Evolutionary conservation across 2,329 filamentous ascomycete species (phyloP).

Genomic region (Cladosporium sp.): DNA sequence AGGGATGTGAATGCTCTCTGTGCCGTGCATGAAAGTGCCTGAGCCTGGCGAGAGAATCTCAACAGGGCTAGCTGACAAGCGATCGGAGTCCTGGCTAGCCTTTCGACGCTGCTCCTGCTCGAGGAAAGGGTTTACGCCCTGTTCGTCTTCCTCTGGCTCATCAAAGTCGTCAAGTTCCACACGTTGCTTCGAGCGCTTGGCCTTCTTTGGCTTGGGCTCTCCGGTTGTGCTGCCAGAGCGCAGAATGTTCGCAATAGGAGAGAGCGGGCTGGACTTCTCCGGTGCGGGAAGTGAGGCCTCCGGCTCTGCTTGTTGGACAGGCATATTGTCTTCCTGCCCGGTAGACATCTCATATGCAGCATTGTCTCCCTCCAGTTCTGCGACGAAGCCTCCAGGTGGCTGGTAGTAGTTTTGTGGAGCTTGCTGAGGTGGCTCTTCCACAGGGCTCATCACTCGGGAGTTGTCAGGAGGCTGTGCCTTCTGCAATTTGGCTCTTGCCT

Average conservation of each 20-base stretch:
- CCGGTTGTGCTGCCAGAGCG: conserved; percentile 37
- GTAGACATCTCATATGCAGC: conserved; percentile 42
- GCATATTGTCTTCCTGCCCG: conserved; percentile 41
- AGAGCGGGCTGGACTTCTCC: conserved; percentile 27
- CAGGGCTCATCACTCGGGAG: conserved; percentile 15
- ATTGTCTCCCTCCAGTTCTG: conserved; percentile 41
- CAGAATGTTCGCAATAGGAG: conserved; percentile 47
- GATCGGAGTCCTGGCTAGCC: conserved; percentile 39
- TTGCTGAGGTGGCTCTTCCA: conserved; percentile 6
- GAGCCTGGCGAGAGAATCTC: conserved; percentile 55
- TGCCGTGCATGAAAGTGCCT: conserved; percentile 40
- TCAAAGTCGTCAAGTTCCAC: conserved; percentile 72
- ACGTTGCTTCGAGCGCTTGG: conserved; percentile 61
- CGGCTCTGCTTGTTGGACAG: conserved; percentile 27
- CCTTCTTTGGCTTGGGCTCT: conserved; percentile 55
- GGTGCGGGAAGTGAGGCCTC: conserved; percentile 16
- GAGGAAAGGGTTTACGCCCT: conserved; percentile 21
- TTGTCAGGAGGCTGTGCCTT: conserved; percentile 22
- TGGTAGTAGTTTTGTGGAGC: conserved; percentile 6
- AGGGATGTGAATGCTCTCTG: conserved; percentile 39
- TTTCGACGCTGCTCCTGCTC: conserved; percentile 35
- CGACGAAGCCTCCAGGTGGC: conserved; percentile 28
- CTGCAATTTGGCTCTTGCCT: conserved; percentile 28
- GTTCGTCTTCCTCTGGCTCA: conserved; percentile 44
- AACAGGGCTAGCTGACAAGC: conserved; percentile 67